Conservation (phyloP, 2,329 filamentous ascomycete genomes). For the Trichoderma sp. region DNA sequence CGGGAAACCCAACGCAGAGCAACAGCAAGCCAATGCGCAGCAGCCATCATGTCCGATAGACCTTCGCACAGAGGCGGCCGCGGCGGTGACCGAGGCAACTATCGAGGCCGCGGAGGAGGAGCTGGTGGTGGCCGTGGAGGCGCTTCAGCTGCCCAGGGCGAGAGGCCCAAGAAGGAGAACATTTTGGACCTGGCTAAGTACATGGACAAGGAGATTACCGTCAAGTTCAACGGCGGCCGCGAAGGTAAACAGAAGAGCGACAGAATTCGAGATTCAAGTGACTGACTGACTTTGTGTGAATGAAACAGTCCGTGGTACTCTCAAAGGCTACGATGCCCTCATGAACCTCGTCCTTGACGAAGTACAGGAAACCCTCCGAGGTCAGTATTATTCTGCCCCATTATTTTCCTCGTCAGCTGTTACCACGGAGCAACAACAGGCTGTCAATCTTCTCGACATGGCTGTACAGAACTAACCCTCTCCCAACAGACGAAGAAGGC, state of each 20-base stretch:
- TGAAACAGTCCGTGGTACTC: slow-evolving; percentile 71
- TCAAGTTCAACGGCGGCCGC: slow-evolving; percentile 94
- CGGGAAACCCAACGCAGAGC: background rate
- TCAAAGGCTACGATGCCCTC: slow-evolving; percentile 94
- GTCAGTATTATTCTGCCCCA: too few species aligned
- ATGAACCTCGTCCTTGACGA: slow-evolving; percentile 98
- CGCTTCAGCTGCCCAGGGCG: slow-evolving; percentile 50
- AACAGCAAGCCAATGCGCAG: slow-evolving; percentile 23
- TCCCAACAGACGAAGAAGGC: slow-evolving; percentile 80
- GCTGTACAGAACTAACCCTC: background rate
- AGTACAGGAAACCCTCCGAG: slow-evolving; percentile 83
- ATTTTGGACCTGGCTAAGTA: slow-evolving; percentile 95
- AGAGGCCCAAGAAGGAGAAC: slow-evolving; percentile 96
- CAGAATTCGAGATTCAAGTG: background rate
- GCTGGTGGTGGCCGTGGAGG: slow-evolving; percentile 47
- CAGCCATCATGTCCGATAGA: slow-evolving; percentile 48
- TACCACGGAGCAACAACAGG: background rate
- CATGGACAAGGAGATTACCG: slow-evolving; percentile 91
- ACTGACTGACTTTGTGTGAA: background rate
- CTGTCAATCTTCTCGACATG: background rate
- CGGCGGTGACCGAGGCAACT: slow-evolving; percentile 42
- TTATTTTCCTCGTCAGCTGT: too few species aligned
- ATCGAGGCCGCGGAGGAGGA: slow-evolving; percentile 44
- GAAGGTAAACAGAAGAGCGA: slow-evolving; percentile 58
- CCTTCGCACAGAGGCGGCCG: slow-evolving; percentile 46